These are phyloP conservation scores for Termitomyces sp. DNA, from an alignment of 768 basidiomycete species.

Conservation along the genomic window DNA sequence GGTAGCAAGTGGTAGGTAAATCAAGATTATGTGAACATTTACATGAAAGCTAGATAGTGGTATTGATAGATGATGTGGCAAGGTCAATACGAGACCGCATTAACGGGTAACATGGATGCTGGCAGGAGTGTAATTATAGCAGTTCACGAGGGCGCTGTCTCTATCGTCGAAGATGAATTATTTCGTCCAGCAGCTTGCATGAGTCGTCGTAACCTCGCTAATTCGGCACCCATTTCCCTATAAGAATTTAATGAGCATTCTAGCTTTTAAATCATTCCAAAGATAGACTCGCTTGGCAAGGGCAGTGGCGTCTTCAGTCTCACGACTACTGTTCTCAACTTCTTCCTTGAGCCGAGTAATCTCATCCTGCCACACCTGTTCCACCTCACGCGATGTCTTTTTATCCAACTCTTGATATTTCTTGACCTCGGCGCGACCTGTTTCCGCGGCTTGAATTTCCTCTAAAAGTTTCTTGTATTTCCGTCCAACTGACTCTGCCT, in stretches of 20 bases:
- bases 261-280: background rate
- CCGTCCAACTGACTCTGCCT: conserved; percentile 61
- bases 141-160: conserved; percentile 8
- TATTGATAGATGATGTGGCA: conserved; percentile 2
- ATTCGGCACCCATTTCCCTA: conserved; percentile 56
- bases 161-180: conserved; percentile 9
- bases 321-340: conserved; percentile 46
- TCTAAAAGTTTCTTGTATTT: conserved; percentile 65
- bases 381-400: conserved; percentile 48
- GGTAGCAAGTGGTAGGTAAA: background rate
- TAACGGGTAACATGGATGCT: background rate
- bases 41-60: conserved; percentile 14
- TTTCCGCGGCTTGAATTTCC: conserved; percentile 51
- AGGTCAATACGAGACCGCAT: background rate
- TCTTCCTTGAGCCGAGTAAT: conserved; percentile 46
- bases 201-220: conserved; percentile 63
- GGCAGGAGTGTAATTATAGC: background rate
- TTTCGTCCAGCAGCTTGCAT: conserved; percentile 52
- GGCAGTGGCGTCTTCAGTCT: conserved; percentile 50
- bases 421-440: conserved; percentile 39
- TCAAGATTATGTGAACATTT: conserved; percentile 10
- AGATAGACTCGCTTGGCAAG: conserved; percentile 53
- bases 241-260: background rate
- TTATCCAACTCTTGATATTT: conserved; percentile 44
- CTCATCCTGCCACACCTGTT: conserved; percentile 54